Percentiles rank a stretch among this genome's conserved stretches.
phyloP scores from a whole-genome alignment of 176 grass and related monocot genomes.

The Hordeum marinum region DNA sequence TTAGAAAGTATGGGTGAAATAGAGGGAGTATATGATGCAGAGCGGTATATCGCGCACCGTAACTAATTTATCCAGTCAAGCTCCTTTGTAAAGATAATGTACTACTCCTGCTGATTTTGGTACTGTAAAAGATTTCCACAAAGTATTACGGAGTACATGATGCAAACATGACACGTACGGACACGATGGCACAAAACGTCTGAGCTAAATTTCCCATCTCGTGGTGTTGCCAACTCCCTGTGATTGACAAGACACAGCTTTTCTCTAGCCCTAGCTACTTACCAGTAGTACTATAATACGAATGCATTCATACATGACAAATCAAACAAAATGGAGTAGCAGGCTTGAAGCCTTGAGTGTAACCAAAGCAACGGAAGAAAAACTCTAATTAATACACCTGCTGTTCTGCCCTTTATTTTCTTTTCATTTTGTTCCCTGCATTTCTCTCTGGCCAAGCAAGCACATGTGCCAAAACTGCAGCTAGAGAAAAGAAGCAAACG shows the following conservation, averaged over 20 bases:
- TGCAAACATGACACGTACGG: not conserved
- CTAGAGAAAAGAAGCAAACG: conserved; percentile 26
- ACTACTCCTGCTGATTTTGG: too few species aligned
- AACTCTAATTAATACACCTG: not conserved
- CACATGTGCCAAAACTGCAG: conserved; percentile 62
- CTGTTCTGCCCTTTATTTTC: not conserved
- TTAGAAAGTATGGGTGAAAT: too few species aligned
- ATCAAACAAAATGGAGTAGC: not conserved
- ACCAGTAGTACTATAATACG: not conserved
- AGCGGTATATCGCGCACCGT: too few species aligned
- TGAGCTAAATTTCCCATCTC: not conserved
- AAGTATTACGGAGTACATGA: not conserved
- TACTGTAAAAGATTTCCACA: not conserved
- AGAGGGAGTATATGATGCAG: too few species aligned
- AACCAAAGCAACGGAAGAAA: conserved; percentile 31
- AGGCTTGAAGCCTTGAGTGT: conserved; percentile 11
- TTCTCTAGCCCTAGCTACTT: not conserved
- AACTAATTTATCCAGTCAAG: not conserved
- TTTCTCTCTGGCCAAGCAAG: conserved; percentile 68
- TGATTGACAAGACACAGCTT: not conserved
- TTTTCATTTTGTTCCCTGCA: not conserved
- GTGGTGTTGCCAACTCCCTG: not conserved
- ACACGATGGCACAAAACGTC: not conserved
- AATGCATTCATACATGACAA: not conserved
- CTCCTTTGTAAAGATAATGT: not conserved